Base-by-base conservation (phyloP, 257 asterid species). In the Scutellaria baicalensis region DNA sequence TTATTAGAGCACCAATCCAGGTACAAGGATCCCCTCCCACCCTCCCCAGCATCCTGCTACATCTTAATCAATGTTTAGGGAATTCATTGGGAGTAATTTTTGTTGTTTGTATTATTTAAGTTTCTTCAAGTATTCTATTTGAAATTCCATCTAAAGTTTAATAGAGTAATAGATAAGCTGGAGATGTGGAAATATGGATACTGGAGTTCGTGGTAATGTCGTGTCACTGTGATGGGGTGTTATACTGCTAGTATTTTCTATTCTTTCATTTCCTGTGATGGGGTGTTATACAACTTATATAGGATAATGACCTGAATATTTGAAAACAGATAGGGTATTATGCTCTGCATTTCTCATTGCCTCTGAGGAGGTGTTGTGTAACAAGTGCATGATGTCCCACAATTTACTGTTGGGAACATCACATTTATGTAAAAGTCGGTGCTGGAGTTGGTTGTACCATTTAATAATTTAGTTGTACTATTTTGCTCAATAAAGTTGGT, bases 191-290 rank as follows among this genome's bases (percentile, higher is more conserved):
- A 51, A 59, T 14, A 8, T 55, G 47, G 8, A 13, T 33, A 20
- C 11, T 42, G 14, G 13, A 6, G 45, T 52, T 47, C 72, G 20
- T 57, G 64, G 31, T 68, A 23, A 39, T 60, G 7, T 35, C 50
- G 8, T 27, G 8, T 38, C 23, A 33, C 1, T 23, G 13, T 50
- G 43, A n/a, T 35, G 66, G 57, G 39, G 39, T 59, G 12, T 31
- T 45, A n/a, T n/a, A 9, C 36, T 20, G 39, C 64, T 43, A 9
- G 58, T 6, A 14, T 6, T 43, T 48, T 52, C 3, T 6, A 27
- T 21, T 66, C 18, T 11, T 20, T 21, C 61, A 48, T 67, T 73
- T 36, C 63, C n/a, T 65, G 47, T 44, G 27, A 69, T 40, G 70
- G 48, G 4, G 4, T 61, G 20, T 9, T 43, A 21, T 39, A 40